Base-by-base conservation (phyloP, 352 stramenopile species). In the Globisporangium acanthophoron region DNA sequence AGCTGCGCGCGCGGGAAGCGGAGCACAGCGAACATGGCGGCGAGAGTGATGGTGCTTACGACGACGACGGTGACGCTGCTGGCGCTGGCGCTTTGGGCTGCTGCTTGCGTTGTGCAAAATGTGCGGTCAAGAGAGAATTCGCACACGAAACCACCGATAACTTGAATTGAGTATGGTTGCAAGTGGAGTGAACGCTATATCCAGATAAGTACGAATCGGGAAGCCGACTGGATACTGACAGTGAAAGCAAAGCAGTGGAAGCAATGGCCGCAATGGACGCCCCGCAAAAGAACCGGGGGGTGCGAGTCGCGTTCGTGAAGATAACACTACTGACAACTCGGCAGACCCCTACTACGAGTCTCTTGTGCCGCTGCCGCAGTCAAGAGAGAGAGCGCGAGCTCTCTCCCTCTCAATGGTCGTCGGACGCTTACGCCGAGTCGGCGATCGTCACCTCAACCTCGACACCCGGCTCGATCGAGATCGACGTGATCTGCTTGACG, bases 401-500 rank as follows among this genome's bases (percentile, higher is more conserved):
- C 37, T 18, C 13, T 43, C 13, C 33, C 33, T 13, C 37, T 21
- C 50, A 11, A 53, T 29, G n/a, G 16, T 9, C n/a, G 20, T 37
- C 5, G 13, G 40, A 54, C 63, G 56, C 70, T 90, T 90, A 94
- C 50, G 79, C 80, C 47, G 84, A 92, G 84, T 98, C 92, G 61
- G 94, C 93, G 78, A 98, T 98, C 61, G 90, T 98, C 62, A 99
- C 96, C 80, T 99, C 96, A 70, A 99, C 94, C 76, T 99, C 96
- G 54, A 99, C 97, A 92, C 97, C 97, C 64, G 97, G 93, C 79
- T 99, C 97, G 71, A 99, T 99, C 61, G 85, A 96, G 85, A 99
- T 99, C 65, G 90, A 98, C 58, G 97, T 99, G 78, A 99, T 98
- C 83, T 99, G 92, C 94, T 99, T 99, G 60, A 99, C 97, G 63